These are phyloP conservation scores for Nannochloropsis salina DNA, from an alignment of 108 stramenopile genomes.

Conservation along the genomic window DNA sequence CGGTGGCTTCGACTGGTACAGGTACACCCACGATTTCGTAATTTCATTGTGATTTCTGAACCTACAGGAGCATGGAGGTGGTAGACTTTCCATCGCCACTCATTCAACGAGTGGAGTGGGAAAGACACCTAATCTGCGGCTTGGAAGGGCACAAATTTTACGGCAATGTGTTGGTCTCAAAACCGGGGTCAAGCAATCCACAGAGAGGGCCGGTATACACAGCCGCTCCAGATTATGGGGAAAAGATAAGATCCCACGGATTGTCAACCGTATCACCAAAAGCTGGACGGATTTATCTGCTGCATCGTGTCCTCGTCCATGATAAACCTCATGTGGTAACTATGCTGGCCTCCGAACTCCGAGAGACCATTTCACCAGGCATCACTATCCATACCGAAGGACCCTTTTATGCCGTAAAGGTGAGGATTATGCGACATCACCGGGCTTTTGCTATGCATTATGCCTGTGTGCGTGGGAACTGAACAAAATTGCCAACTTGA, in stretches of 20 bases:
- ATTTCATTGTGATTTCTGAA: neutral
- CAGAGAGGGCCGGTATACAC: neutral
- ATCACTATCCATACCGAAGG: neutral
- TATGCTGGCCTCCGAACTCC: neutral
- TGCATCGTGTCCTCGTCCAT: neutral
- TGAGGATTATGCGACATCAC: neutral
- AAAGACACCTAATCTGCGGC: neutral
- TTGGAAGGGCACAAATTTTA: neutral
- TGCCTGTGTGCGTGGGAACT: too few relatives aligned
- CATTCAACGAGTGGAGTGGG: neutral
- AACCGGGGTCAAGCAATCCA: neutral
- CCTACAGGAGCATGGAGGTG: neutral
- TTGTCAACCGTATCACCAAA: neutral
- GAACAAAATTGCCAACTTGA: too few relatives aligned
- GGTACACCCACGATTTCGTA: too few relatives aligned
- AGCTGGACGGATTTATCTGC: neutral
- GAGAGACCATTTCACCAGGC: neutral
- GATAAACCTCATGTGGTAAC: constrained; percentile 4
- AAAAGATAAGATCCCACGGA: neutral
- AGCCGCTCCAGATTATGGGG: neutral
- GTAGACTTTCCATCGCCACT: neutral
- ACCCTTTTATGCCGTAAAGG: neutral
- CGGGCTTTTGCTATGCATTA: too few relatives aligned
- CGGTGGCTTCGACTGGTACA: too few relatives aligned
- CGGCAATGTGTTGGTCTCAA: neutral